A percentile compares a stretch with the other conserved stretches of the same genome.
Conservation (phyloP, 441 rosid species). For the Eutrema salsugineum region DNA sequence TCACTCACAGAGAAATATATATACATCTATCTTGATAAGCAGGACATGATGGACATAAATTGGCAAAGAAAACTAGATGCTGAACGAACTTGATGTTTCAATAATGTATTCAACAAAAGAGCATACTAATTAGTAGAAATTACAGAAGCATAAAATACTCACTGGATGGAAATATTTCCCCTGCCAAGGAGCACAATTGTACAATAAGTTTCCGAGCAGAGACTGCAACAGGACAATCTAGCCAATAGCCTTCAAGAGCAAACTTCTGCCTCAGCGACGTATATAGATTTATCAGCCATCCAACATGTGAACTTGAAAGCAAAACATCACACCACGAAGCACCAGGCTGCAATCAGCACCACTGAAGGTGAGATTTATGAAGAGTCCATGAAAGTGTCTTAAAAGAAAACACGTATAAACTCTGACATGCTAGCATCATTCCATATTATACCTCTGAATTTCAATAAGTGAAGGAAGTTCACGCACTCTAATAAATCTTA, state of each 20-base stretch:
- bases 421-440: conserved; percentile 12
- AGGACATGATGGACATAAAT: neutral
- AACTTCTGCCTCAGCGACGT: conserved; percentile 79
- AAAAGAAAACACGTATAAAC: conserved; percentile 2
- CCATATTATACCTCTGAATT: conserved; percentile 1
- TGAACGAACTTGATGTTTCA: neutral
- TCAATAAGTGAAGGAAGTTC: conserved; percentile 10
- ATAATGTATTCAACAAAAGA: conserved; percentile 2
- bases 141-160: conserved; percentile 28
- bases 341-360: conserved; percentile 80
- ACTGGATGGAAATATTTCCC: conserved; percentile 78
- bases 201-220: conserved; percentile 93
- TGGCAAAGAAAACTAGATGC: conserved; percentile 8
- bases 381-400: conserved; percentile 8
- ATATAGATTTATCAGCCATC: conserved; percentile 80
- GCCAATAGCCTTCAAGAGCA: conserved; percentile 71
- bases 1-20: conserved; percentile 24
- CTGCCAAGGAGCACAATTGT: conserved; percentile 89
- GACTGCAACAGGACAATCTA: conserved; percentile 93
- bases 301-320: conserved; percentile 85
- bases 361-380: conserved; percentile 19
- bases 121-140: neutral
- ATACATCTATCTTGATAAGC: conserved; percentile 11
- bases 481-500: conserved; percentile 7
- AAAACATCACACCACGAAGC: conserved; percentile 86